These are phyloP conservation scores for Candida pseudoviswanathii DNA, from an alignment of 1,139 yeast genomes.

Conservation along the genomic window DNA sequence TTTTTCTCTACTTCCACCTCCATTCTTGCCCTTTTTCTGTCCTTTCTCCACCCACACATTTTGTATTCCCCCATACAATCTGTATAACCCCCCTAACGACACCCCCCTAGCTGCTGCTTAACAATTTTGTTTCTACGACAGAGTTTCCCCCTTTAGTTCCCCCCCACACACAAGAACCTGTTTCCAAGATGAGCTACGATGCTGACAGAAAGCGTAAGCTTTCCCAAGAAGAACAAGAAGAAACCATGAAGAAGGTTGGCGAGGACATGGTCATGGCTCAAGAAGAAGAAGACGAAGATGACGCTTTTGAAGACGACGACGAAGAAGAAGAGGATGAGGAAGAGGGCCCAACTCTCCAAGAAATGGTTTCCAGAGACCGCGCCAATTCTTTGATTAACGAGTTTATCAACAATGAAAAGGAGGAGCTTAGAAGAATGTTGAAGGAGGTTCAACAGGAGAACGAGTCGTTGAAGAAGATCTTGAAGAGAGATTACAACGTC, in stretches of 20 bases:
- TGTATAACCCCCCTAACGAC: not conserved
- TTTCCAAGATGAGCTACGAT: conserved; percentile 18
- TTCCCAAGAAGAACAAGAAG: conserved; percentile 11
- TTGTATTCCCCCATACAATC: not conserved
- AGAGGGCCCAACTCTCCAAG: conserved; percentile 10
- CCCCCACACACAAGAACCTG: not conserved
- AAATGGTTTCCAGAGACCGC: conserved; percentile 14
- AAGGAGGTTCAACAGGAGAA: conserved; percentile 15
- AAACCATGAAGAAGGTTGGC: conserved; percentile 13
- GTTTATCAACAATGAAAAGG: conserved; percentile 15
- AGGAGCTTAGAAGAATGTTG: conserved; percentile 14
- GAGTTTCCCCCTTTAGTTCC: not conserved
- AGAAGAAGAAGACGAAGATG: conserved; percentile 4
- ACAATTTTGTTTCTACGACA: not conserved
- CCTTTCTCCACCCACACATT: not conserved
- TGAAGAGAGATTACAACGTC: conserved; percentile 15
- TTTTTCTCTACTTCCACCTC: not conserved
- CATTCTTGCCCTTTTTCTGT: not conserved
- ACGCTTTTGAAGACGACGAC: conserved; percentile 4
- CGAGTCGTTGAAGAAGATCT: conserved; percentile 13
- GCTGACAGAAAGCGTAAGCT: conserved; percentile 16
- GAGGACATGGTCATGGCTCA: conserved; percentile 11
- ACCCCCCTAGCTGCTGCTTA: not conserved
- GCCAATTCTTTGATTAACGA: conserved; percentile 15
- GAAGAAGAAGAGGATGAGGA: conserved; percentile 11